A percentile compares a stretch with the other conserved stretches of the same genome.
phyloP scores from a whole-genome alignment of 192 early-diverging fungal genomes.

The Entomortierella lignicola region DNA sequence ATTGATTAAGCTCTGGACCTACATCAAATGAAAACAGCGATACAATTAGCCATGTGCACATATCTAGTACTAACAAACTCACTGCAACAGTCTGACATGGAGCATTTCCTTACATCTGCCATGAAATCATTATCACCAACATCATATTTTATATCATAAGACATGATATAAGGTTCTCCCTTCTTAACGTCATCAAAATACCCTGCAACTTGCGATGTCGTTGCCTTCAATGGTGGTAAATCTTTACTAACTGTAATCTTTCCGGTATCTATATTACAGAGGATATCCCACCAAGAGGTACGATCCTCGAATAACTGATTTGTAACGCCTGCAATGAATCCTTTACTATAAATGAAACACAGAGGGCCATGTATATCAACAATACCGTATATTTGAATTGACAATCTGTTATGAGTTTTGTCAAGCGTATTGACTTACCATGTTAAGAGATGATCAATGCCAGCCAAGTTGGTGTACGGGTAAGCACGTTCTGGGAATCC shows the following conservation, averaged over 20 bases:
- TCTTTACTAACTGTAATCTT: constrained; percentile 93
- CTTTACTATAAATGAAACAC: constrained; percentile 67
- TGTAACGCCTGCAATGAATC: constrained; percentile 96
- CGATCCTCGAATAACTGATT: constrained; percentile 97
- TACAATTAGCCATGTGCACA: too few species aligned
- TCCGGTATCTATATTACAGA: constrained; percentile 93
- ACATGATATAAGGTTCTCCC: too few species aligned
- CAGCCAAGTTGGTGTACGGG: constrained; percentile 89
- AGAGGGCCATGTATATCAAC: too few species aligned
- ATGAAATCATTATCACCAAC: constrained; percentile 68
- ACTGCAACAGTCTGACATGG: neutral
- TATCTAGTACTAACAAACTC: too few species aligned
- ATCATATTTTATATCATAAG: constrained; percentile 56
- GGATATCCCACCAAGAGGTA: constrained; percentile 95
- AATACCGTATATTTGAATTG: neutral
- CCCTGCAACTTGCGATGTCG: constrained; percentile 7
- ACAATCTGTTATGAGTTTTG: too few species aligned
- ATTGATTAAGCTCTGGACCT: constrained; percentile 84
- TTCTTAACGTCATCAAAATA: constrained; percentile 32
- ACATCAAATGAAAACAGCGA: neutral
- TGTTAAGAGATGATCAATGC: constrained; percentile 85
- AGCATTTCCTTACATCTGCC: constrained; percentile 57
- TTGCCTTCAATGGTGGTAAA: constrained; percentile 33
- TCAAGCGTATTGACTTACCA: constrained; percentile 67
- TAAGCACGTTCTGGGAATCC: constrained; percentile 92